Evolutionary conservation across 225 moss, liverwort and hornwort genomes (phyloP).

Genomic region (Climacium dendroides): DNA sequence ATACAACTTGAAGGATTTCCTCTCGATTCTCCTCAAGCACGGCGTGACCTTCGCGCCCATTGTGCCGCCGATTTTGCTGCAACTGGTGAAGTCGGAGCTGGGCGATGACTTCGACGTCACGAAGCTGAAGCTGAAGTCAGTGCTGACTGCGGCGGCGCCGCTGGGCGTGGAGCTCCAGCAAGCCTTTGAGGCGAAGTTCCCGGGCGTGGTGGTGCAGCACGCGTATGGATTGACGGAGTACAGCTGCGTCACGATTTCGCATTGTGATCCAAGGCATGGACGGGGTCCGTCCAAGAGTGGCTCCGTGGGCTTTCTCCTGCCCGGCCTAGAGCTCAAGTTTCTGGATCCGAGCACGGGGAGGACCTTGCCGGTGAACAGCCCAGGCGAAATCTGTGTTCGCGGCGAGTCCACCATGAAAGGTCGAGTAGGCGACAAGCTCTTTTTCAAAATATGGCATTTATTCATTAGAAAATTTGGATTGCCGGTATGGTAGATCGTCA

Average conservation of each 20-base stretch:
- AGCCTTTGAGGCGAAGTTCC: conserved; percentile 70
- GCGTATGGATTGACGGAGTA: conserved; percentile 93
- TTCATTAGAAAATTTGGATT: no score
- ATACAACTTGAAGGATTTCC: conserved; percentile 27
- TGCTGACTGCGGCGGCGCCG: conserved; percentile 84
- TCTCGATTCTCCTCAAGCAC: conserved; percentile 41
- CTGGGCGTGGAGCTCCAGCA: conserved; percentile 58
- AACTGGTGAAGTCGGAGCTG: conserved; percentile 61
- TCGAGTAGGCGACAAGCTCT: not conserved
- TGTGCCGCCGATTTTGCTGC: conserved; percentile 85
- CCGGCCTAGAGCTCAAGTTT: conserved; percentile 72
- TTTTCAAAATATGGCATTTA: not conserved
- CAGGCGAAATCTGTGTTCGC: conserved; percentile 53
- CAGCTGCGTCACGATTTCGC: conserved; percentile 78
- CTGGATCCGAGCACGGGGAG: conserved; percentile 27
- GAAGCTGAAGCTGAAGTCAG: conserved; percentile 38
- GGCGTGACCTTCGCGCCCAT: conserved; percentile 64
- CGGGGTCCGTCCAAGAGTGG: conserved; percentile 51
- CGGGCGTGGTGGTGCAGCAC: conserved; percentile 57
- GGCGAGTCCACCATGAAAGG: conserved; percentile 78
- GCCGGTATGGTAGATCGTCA: not conserved
- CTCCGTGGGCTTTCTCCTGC: conserved; percentile 67
- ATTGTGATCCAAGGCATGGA: conserved; percentile 9
- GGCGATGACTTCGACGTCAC: conserved; percentile 43
- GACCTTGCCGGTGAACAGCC: conserved; percentile 31